phyloP scores from a whole-genome alignment of 257 asterid species.

The Fraxinus pennsylvanica region DNA sequence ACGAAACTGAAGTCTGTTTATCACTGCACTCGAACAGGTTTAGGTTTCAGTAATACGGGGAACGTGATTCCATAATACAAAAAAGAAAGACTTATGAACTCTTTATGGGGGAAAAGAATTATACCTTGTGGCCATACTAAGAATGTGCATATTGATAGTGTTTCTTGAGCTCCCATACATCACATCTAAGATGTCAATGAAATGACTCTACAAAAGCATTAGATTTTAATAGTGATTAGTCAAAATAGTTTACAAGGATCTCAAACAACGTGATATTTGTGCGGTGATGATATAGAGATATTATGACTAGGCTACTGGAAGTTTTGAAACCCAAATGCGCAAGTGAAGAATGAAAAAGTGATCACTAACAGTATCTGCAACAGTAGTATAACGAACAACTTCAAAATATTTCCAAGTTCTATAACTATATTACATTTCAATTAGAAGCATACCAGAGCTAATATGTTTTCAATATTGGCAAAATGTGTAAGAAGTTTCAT shows the following conservation, averaged over 20 bases:
- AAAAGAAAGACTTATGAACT: conserved; percentile 1
- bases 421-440: conserved; percentile 16
- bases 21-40: conserved; percentile 15
- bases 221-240: conserved; percentile 25
- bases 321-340: neutral
- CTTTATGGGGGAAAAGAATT: conserved; percentile 10
- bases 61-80: conserved; percentile 1
- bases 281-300: conserved; percentile 6
- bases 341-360: neutral
- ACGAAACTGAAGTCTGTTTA: neutral
- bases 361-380: conserved; percentile 18
- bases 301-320: conserved; percentile 13
- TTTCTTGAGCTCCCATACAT: conserved; percentile 78
- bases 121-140: conserved; percentile 69
- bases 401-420: conserved; percentile 13
- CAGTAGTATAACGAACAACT: conserved; percentile 12
- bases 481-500: conserved; percentile 61
- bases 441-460: conserved; percentile 60
- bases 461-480: conserved; percentile 49
- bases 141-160: conserved; percentile 57
- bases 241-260: conserved; percentile 12
- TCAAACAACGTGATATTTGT: conserved; percentile 21
- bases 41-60: conserved; percentile 26
- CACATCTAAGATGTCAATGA: conserved; percentile 68
- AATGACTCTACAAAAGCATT: conserved; percentile 70